Base-by-base conservation (phyloP, 2,329 filamentous ascomycete genomes). In the Pyrenochaeta sp. region DNA sequence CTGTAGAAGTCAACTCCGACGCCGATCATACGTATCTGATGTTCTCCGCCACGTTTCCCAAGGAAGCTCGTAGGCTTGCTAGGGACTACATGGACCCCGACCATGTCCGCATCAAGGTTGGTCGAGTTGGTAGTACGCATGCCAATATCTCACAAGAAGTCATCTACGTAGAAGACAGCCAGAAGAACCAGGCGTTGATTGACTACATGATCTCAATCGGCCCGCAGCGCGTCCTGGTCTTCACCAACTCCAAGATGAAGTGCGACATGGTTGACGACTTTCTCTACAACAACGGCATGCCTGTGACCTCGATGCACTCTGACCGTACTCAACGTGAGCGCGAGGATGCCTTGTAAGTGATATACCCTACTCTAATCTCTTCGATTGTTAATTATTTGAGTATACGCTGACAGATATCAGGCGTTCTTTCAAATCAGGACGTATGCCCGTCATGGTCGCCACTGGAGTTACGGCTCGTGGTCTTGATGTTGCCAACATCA, bases 1-100 rank as follows among this genome's bases (percentile, higher is more conserved):
- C 17, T 26, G 3, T 47, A 77, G 75, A 96, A 80, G 84, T 71
- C 75, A 96, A 96, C 49, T 84, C 88, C 43, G 90, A 87, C 60
- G 82, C 78, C 6, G 84, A 87, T 45, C 83, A 86, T 55, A 76
- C 77, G 6, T 86, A 83, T 69, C 80, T 96, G 72, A 87, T 99
- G 76, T 97, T 97, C 70, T 96, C 91, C 0, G 94, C 94, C 1
- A 97, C 94, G 0, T 97, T 99, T 72, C 90, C 92, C 27, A 91
- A 88, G 74, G 77, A 76, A 0, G 84, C 89, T 52, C 89, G 91
- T 20, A 79, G 87, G 17, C 74, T 97, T 10, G 93, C 92, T 8
- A 85, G 83, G 45, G 79, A 88, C 19, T 89, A 92, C 63, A 82
- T 99, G 44, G 78, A 86, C 0, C 77, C 83, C 8, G 84, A 89